Evolutionary conservation across 139 green algal species (phyloP).

Genomic region (Picochlorum sp.): DNA sequence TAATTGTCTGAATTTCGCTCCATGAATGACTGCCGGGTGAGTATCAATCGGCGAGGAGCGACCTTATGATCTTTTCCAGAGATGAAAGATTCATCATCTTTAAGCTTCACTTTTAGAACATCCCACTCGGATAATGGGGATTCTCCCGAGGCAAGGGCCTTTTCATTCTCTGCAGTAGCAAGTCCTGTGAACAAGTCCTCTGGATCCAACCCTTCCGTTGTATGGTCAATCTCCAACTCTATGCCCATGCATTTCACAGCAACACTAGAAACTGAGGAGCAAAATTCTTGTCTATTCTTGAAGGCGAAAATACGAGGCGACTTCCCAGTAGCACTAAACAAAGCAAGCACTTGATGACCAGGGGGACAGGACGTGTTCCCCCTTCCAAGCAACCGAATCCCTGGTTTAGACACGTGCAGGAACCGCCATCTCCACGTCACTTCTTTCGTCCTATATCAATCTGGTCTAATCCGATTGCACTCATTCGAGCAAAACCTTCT

Average conservation of each 20-base stretch:
- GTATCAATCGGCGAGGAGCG: constrained; percentile 40
- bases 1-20: constrained; percentile 51
- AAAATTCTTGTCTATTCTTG: constrained; percentile 19
- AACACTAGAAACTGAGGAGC: constrained; percentile 16
- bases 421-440: neutral
- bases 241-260: constrained; percentile 30
- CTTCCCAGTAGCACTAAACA: constrained; percentile 34
- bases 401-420: constrained; percentile 32
- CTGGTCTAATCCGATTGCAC: neutral
- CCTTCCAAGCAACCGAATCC: constrained; percentile 38
- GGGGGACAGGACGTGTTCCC: constrained; percentile 24
- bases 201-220: constrained; percentile 1
- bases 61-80: neutral
- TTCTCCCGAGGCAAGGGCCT: constrained; percentile 20
- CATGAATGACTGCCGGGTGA: constrained; percentile 53
- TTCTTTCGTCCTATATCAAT: too few species aligned
- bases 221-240: constrained; percentile 14
- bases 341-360: constrained; percentile 33
- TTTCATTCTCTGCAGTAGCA: constrained; percentile 20
- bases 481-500: constrained; percentile 34
- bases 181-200: constrained; percentile 19
- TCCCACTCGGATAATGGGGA: constrained; percentile 52
- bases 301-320: constrained; percentile 40
- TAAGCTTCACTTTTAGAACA: constrained; percentile 23
- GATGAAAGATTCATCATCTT: neutral